phyloP scores from a whole-genome alignment of 148 eudicot genomes.

The Gaultheria prostrata region DNA sequence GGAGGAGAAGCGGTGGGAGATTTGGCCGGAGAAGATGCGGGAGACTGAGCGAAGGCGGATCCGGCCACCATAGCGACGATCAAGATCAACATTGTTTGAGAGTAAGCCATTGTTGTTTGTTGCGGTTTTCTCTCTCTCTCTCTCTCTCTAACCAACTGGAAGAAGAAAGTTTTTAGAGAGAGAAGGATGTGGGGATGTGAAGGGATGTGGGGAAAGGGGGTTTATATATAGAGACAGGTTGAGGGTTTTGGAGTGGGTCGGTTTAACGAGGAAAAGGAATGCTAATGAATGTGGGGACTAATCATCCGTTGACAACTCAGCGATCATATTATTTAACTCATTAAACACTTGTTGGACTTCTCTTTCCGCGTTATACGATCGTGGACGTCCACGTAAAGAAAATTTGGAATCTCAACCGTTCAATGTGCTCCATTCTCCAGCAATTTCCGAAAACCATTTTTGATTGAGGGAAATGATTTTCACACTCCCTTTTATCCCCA shows the following conservation, averaged over 20 bases:
- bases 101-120: constrained; percentile 33
- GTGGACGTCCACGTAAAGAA: not conserved
- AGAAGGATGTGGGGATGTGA: not conserved
- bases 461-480: too few species aligned
- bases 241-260: not conserved
- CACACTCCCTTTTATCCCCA: too few species aligned
- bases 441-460: too few species aligned
- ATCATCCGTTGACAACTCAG: constrained; percentile 17
- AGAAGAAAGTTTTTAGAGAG: not conserved
- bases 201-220: not conserved
- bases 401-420: not conserved
- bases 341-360: not conserved
- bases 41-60: constrained; percentile 50
- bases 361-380: not conserved
- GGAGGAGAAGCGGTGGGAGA: constrained; percentile 30
- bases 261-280: not conserved
- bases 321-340: not conserved
- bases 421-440: too few species aligned
- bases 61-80: constrained; percentile 37
- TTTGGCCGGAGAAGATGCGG: constrained; percentile 32
- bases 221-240: not conserved
- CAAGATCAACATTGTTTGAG: constrained; percentile 24
- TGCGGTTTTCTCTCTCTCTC: not conserved
- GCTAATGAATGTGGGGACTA: not conserved
- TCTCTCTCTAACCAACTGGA: not conserved